Evolutionary conservation across 805 yeast genomes (phyloP), one percentile per base, ranked within the genome.

Genomic region (Scheffersomyces amazonensis): DNA sequence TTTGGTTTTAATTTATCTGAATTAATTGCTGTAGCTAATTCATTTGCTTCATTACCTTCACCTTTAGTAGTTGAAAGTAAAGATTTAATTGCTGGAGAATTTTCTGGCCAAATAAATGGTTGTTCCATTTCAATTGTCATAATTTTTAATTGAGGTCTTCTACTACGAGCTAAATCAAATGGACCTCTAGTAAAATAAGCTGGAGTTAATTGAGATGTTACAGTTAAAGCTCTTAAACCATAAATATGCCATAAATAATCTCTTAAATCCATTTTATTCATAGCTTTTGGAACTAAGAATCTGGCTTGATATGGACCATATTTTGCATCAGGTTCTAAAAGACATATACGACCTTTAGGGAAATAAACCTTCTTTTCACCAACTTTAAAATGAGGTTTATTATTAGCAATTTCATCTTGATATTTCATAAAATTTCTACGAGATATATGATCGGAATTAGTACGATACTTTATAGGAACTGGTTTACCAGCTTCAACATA

Each of bases 271-370:
- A 93, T 72, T 61, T 90, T 91, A 71, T 93, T 93, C 74, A 93
- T 90, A 39, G 87, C 79, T 55, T 85, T 80, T 12, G 99, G 99
- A 15, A 95, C 99, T 47, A 87, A 79, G 64, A 93, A 93, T 60
- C 88, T 89, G 35, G 98, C 98, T 64, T 89, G 97, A 66, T 86
- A 90, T 34, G 99, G 99, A 0, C 96, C 86, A 64, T 87, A 96
- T 56, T 87, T 87, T n/a, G 98, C 96, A 54, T 86, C 86, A 31
- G 97, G 96, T 56, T 96, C 77, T 45, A 93, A 66, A 22, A 91
- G 69, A 35, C 86, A 78, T 27, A 91, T 71, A 44, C 91, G 73
- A 1, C 95, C 96, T 44, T 80, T 80, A 22, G 99, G 99, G 60
- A 91, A 86, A 58, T 79, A 90, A 8, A 85, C 70, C 46, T 84